phyloP scores from a whole-genome alignment of 352 stramenopile species.

The Phytophthora brassicae region DNA sequence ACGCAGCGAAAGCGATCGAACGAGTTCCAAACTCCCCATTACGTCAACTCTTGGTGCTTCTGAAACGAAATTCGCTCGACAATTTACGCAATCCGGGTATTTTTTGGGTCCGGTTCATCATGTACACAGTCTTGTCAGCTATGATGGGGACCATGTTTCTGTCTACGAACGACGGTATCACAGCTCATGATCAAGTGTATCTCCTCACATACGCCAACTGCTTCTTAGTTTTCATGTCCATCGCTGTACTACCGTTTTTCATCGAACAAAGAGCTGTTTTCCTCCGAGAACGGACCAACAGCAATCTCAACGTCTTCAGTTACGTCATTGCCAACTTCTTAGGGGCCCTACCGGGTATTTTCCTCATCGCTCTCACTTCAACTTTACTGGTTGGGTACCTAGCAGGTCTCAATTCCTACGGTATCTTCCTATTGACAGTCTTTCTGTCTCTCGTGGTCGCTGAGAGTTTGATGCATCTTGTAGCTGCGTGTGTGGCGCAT shows the following conservation, averaged over 20 bases:
- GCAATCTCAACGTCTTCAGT: conserved; percentile 62
- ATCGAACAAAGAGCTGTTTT: conserved; percentile 88
- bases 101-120: conserved; percentile 75
- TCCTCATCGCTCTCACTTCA: conserved; percentile 56
- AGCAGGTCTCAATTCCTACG: conserved; percentile 54
- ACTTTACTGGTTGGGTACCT: conserved; percentile 49
- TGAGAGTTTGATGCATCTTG: conserved; percentile 77
- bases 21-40: conserved; percentile 34
- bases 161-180: conserved; percentile 23
- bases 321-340: conserved; percentile 81
- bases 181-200: conserved; percentile 41
- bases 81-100: conserved; percentile 69
- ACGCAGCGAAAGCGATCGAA: conserved; percentile 22
- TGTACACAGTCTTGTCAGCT: conserved; percentile 72
- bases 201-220: conserved; percentile 87
- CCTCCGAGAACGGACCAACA: conserved; percentile 61
- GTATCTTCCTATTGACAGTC: conserved; percentile 60
- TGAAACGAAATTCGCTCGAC: conserved; percentile 58
- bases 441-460: conserved; percentile 72
- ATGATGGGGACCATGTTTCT: conserved; percentile 81
- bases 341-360: conserved; percentile 61
- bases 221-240: conserved; percentile 91
- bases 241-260: conserved; percentile 83
- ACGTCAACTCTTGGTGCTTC: conserved; percentile 50
- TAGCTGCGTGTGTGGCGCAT: conserved; percentile 69